Evolutionary conservation across 768 basidiomycete species (phyloP).

Genomic region (Amanita pallidorosea): DNA sequence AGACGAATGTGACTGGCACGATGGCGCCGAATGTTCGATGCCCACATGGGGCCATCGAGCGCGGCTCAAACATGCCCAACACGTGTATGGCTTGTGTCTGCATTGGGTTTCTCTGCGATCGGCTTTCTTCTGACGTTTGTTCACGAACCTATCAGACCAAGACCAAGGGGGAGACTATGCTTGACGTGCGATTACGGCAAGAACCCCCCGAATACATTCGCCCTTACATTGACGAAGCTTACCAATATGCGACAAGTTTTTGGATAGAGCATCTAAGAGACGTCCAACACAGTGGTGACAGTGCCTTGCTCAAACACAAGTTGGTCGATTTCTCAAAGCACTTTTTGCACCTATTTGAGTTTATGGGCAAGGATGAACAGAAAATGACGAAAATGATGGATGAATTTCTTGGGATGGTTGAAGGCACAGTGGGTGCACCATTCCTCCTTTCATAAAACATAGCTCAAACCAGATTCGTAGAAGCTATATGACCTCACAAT

Average conservation of each 20-base stretch:
- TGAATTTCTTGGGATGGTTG: neutral
- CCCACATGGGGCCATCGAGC: neutral
- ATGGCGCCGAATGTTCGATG: neutral
- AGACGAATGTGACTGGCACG: neutral
- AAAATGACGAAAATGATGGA: neutral
- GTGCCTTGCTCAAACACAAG: neutral
- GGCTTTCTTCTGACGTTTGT: neutral
- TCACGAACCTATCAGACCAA: neutral
- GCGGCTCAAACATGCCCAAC: neutral
- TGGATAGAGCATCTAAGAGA: neutral
- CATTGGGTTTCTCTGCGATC: neutral
- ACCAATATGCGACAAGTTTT: neutral
- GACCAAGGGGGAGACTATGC: too few relatives aligned
- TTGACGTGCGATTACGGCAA: neutral
- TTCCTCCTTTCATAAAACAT: neutral
- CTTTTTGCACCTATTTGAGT: neutral
- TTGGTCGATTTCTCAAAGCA: neutral
- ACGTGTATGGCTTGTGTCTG: neutral
- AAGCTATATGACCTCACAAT: neutral
- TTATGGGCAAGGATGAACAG: neutral
- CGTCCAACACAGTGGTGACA: neutral
- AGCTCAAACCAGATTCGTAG: neutral
- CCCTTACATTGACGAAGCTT: neutral
- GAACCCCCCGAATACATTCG: neutral
- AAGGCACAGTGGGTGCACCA: neutral